Evolutionary conservation across 2,329 filamentous ascomycete species (phyloP), one percentile per base, ranked within the genome.

Genomic region (Fusarium coffeatum): DNA sequence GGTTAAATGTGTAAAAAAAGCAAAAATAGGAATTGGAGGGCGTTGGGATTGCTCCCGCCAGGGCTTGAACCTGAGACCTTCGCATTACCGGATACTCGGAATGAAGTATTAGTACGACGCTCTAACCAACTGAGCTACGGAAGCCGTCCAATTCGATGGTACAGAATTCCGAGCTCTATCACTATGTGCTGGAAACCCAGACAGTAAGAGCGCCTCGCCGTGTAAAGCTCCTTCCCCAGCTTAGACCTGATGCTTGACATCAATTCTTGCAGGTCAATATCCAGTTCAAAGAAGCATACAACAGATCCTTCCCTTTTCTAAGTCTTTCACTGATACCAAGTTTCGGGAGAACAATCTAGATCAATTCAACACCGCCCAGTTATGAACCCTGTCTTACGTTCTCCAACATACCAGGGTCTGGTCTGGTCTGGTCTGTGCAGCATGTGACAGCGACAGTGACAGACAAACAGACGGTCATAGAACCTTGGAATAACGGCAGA

Each of bases 51-150:
- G 55, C 59, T 62, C 55, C 58, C 58, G 58, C 58, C 58, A 61
- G 58, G 58, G 58, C 58, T 61, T 61, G 58, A 61, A 61, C 58
- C 58, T 61, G 58, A 61, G 58, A 61, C 58, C 58, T 61, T 61
- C 58, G 58, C 58, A 61, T 61, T 20, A 61, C 58, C 28, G 55
- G 13, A 61, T 61, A 61, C 28, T 61, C 58, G 18, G 58, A 59
- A 25, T 61, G 55, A 59, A 59, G 58, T 61, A 61, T 61, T 61
- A 61, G 58, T 61, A 61, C 58, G 58, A 61, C 58, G 58, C 58
- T 61, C 58, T 61, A 61, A 61, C 58, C 58, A 61, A 61, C 58
- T 61, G 58, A 61, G 58, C 58, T 61, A 61, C 59, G 59, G 58
- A 64, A 64, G 60, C 50, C 60, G 37, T 64, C 49, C 34, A 56